These are phyloP conservation scores for Williopsis jadinii DNA, from an alignment of 1,139 yeast genomes.

Conservation along the genomic window DNA sequence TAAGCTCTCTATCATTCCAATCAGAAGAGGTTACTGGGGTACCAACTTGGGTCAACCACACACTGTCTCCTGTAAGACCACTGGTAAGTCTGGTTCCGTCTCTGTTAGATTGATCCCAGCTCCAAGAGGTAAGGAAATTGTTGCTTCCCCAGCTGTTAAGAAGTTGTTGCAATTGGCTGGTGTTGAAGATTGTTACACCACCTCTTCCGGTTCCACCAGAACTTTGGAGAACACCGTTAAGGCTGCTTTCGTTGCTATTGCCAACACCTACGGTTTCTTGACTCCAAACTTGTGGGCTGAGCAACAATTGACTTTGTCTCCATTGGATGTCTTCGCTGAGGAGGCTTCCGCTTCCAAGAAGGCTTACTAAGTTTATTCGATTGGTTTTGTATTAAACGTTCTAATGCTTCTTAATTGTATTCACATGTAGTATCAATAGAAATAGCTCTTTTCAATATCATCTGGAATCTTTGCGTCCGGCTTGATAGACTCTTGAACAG, in stretches of 20 bases:
- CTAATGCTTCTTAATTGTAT: neutral
- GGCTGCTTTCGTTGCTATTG: constrained; percentile 99
- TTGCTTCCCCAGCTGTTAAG: constrained; percentile 99
- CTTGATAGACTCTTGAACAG: neutral
- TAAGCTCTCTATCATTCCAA: constrained; percentile 97
- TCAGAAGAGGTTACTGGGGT: constrained; percentile 99
- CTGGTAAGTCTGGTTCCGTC: constrained; percentile 99
- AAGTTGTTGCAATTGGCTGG: constrained; percentile 99
- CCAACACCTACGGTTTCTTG: constrained; percentile 99
- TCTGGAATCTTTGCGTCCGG: constrained; percentile 8
- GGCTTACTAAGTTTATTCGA: constrained; percentile 12
- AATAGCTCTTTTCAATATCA: constrained; percentile 7
- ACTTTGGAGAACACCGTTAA: constrained; percentile 99
- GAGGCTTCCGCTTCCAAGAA: constrained; percentile 73
- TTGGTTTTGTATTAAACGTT: neutral
- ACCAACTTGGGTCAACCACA: constrained; percentile 99
- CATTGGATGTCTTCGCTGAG: constrained; percentile 89
- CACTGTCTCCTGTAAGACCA: constrained; percentile 95
- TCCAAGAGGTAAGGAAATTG: constrained; percentile 99
- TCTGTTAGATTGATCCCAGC: constrained; percentile 98
- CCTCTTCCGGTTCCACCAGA: constrained; percentile 99
- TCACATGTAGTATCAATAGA: neutral
- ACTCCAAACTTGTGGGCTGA: constrained; percentile 99
- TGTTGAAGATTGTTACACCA: constrained; percentile 98
- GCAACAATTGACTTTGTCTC: constrained; percentile 79